Percentiles rank a stretch among this genome's conserved stretches.
Evolutionary conservation across 176 grass and related monocot species (phyloP).

Genomic region (Melocanna baccifera): DNA sequence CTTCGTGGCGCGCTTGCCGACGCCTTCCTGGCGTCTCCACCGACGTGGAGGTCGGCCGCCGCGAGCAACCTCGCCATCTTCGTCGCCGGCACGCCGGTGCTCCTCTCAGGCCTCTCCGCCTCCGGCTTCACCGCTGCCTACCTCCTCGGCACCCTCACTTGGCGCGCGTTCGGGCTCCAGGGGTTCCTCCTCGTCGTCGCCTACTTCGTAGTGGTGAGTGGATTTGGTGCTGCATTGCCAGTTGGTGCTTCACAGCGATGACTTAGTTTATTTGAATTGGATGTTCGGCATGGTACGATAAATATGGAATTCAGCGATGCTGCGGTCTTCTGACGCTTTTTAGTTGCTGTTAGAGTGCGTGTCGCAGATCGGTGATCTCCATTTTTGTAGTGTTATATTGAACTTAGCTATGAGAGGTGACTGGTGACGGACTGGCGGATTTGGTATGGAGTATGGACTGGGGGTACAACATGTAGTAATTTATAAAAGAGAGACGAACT

Average conservation of each 20-base stretch:
- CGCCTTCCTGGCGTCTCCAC: slow-evolving; percentile 52
- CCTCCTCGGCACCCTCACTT: slow-evolving; percentile 65
- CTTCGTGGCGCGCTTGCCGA: slow-evolving; percentile 38
- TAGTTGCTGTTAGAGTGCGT: not conserved
- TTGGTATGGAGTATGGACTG: not conserved
- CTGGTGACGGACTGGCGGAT: not conserved
- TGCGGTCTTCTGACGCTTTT: not conserved
- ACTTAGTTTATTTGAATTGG: not conserved
- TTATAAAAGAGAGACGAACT: not conserved
- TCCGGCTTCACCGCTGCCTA: slow-evolving; percentile 67
- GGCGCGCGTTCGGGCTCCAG: slow-evolving; percentile 62
- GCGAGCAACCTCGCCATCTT: slow-evolving; percentile 62
- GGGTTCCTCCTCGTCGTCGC: slow-evolving; percentile 63
- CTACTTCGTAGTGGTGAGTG: slow-evolving; percentile 76
- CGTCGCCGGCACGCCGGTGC: slow-evolving; percentile 57
- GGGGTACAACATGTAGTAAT: not conserved
- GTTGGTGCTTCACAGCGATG: not conserved
- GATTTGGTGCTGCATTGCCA: not conserved
- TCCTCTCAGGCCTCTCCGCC: slow-evolving; percentile 67
- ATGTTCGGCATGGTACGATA: not conserved
- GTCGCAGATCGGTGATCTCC: not conserved
- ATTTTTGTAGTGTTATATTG: not conserved
- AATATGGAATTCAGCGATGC: not conserved
- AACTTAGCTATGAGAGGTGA: not conserved
- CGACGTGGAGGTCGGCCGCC: slow-evolving; percentile 67